Evolutionary conservation across 208 protist species (phyloP), one percentile per base, ranked within the genome.

Genomic region (Plasmodiophora brassicae): DNA sequence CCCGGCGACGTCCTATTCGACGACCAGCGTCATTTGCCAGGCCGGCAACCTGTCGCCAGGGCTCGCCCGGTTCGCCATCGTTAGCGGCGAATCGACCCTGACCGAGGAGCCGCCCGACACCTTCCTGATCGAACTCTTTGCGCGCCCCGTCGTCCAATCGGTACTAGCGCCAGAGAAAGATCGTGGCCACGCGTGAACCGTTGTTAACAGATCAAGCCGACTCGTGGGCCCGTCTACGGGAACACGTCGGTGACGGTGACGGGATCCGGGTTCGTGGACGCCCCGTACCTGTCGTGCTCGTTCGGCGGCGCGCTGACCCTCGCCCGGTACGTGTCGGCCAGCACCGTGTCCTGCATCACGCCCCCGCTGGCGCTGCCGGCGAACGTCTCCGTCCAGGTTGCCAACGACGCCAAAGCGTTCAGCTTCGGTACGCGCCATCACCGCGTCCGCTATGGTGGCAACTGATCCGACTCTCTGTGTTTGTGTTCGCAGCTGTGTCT

Each of bases 391-490:
- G 65, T 78, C 5, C 5, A 38, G 14, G 65, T 78, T 14, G 32
- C 65, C 5, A 78, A 78, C 65, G 65, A 78, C 41, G 65, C 32
- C 20, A 5, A 5, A 14, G 65, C 65, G 5, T 78, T 78, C n/a
- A 78, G 65, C 65, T 38, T 78, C 10, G n/a, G 65, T 78, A 78
- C 20, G n/a, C n/a, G n/a, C n/a, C n/a, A n/a, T n/a, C n/a, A n/a
- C n/a, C n/a, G n/a, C n/a, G n/a, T n/a, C n/a, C n/a, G n/a, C n/a
- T n/a, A n/a, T n/a, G n/a, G n/a, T n/a, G n/a, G n/a, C n/a, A n/a
- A n/a, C n/a, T n/a, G n/a, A n/a, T n/a, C n/a, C n/a, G n/a, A n/a
- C n/a, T n/a, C n/a, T n/a, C n/a, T n/a, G n/a, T n/a, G n/a, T n/a
- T n/a, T n/a, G n/a, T n/a, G n/a, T n/a, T n/a, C n/a, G n/a, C n/a